Evolutionary conservation across 1,284 basidiomycete species (phyloP).

Genomic region (Gomphus sp.): DNA sequence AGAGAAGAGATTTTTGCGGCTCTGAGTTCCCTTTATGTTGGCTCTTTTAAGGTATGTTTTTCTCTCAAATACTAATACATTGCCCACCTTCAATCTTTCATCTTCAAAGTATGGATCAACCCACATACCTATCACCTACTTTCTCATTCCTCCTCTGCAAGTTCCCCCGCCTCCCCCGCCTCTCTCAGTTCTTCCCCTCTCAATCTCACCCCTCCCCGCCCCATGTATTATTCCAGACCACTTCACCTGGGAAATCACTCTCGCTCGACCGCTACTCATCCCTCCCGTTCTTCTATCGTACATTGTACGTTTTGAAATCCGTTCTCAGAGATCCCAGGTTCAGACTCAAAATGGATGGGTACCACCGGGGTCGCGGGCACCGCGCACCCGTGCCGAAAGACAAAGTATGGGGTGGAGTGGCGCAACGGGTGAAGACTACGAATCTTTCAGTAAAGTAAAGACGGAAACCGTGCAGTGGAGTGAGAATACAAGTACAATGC

Average conservation of each 20-base stretch:
- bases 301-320: not conserved
- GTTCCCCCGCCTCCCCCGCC: not conserved
- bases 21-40: not conserved
- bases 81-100: not conserved
- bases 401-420: not conserved
- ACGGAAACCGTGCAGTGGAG: not conserved
- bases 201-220: not conserved
- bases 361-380: not conserved
- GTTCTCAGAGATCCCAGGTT: not conserved
- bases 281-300: not conserved
- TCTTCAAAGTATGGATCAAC: constrained; percentile 1
- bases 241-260: not conserved
- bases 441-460: not conserved
- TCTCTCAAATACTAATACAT: not conserved
- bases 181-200: not conserved
- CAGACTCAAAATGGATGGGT: not conserved
- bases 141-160: not conserved
- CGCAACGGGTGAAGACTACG: not conserved
- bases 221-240: not conserved
- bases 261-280: not conserved
- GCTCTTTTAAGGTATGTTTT: constrained; percentile 8
- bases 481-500: not conserved
- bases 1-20: constrained; percentile 3
- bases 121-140: constrained; percentile 3
- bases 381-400: not conserved